Base-by-base conservation (phyloP, 2,329 filamentous ascomycete species). In the Beauveria rudraprayagi region DNA sequence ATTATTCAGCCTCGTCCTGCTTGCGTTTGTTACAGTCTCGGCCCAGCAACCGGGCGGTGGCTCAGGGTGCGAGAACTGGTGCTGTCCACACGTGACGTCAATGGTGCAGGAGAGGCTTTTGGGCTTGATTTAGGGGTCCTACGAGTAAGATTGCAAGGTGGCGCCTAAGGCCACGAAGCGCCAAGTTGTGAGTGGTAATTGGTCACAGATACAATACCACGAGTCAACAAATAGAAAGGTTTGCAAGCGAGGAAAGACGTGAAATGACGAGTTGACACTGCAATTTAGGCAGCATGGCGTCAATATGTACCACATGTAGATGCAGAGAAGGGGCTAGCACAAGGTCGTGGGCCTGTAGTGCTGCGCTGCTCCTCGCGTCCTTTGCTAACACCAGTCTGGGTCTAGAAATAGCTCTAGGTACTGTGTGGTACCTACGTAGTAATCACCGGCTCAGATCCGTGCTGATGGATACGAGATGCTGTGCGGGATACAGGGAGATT, bases 371-470 rank as follows among this genome's bases (percentile, higher is more conserved):
- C 51, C 30, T 34, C 11, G 11, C 28, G 51, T 26, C 51, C 5
- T 3, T 41, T 22, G 43, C 17, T 10, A 46, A 19, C 10, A 19
- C 30, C 30, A 34, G 30, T 17, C 10, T 24, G 37, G 7, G 24
- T 22, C 52, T 55, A 55, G 43, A 55, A 55, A 55, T 30, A 55
- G 14, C 9, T 22, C 22, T 22, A 2, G 22, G 22, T 22, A 22
- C 19, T 22, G 19, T 22, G 19, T 22, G 22, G 22, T 22, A 22
- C 22, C 22, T 22, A 22, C n/a, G 1, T 22, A 3, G 37, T 43
- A 44, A 55, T 55, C 52, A 55, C 52, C 52, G 40, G 52, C 22
- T 40, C 52, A 55, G 40, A 55, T 55, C 52, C 40, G 37, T 55
- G 30, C 14, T 34, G 11, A 34, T 30, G 28, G 28, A 30, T 30